Base-by-base conservation (phyloP, 164 flowering plant species). In the Aristolochia contorta region DNA sequence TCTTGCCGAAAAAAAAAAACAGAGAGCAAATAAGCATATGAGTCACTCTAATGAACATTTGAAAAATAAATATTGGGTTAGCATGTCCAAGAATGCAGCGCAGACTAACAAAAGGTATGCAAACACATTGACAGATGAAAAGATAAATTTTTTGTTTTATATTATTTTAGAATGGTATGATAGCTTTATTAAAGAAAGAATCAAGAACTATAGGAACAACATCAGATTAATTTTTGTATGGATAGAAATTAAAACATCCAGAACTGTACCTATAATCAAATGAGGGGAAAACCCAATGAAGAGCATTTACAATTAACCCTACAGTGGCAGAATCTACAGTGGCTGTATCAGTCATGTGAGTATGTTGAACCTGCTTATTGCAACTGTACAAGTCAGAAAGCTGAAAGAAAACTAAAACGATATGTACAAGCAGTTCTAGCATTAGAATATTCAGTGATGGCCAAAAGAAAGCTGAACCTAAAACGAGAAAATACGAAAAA, bases 301-400 rank as follows among this genome's bases (percentile, higher is more conserved):
- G 65, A 32, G 84, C 75, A 70, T 82, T 90, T 69, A 93, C 96
- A 50, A 93, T 71, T 15, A 93, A 71, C 52, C 75, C 87, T 54
- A 88, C 99, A 54, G 90, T 84, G 13, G 97, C 97, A 67, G 77
- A 77, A 78, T 93, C 99, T 68, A 87, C 90, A 67, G 84, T 86
- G 0, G 96, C 97, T 57, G 94, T 93, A 76, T 93, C 96, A 46
- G 99, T 90, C 92, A 93, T 78, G 78, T 93, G 99, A 76, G 89
- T 74, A 69, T 93, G 99, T 71, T 93, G 99, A 71, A 93, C 92
- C 99, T 93, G 89, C 49, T 72, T 66, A 55, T 64, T 41, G 56
- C 67, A 23, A 49, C 37, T 50, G 61, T 61, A 65, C 47, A 30
- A 19, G 55, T 61, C 22, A 57, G 46, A 32, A 14, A 61, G 18